These are phyloP conservation scores for Loxodes magnus DNA, from an alignment of 73 alveolate genomes.

Conservation along the genomic window DNA sequence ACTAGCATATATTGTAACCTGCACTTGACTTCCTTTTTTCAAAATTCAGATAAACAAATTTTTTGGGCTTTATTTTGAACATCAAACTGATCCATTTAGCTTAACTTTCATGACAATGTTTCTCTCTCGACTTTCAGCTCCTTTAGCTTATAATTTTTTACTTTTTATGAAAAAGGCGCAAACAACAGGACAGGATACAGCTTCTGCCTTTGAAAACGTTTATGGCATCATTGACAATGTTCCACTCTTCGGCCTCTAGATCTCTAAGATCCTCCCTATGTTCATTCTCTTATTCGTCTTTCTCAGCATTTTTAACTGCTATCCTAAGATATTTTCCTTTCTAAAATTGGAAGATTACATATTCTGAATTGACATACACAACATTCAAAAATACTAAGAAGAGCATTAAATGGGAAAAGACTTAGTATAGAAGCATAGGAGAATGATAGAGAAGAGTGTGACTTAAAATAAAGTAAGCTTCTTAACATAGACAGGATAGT, in stretches of 20 bases:
- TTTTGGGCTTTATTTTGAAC: constrained; percentile 3
- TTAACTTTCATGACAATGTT: no score
- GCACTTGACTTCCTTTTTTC: not conserved
- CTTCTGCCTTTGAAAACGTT: constrained; percentile 1
- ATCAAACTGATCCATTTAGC: constrained; percentile 4
- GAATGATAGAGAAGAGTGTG: no score
- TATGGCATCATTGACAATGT: not conserved
- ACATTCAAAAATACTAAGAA: no score
- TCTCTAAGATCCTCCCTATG: constrained; percentile 9
- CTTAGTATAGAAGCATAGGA: no score
- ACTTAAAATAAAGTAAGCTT: no score
- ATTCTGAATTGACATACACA: no score
- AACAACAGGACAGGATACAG: no score
- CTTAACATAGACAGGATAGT: no score
- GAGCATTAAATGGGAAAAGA: no score
- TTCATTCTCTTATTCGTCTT: not conserved
- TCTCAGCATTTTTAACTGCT: constrained; percentile 7
- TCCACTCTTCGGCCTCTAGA: not conserved
- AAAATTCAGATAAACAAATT: constrained; percentile 1
- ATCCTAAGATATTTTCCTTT: no score
- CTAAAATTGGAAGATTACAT: no score
- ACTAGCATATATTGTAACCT: not conserved
- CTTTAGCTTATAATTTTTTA: constrained; percentile 5
- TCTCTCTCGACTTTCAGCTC: constrained; percentile 17
- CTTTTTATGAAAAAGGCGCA: not conserved